Evolutionary conservation across 2,329 filamentous ascomycete genomes (phyloP).

Genomic region (Fonsecaea nubica): DNA sequence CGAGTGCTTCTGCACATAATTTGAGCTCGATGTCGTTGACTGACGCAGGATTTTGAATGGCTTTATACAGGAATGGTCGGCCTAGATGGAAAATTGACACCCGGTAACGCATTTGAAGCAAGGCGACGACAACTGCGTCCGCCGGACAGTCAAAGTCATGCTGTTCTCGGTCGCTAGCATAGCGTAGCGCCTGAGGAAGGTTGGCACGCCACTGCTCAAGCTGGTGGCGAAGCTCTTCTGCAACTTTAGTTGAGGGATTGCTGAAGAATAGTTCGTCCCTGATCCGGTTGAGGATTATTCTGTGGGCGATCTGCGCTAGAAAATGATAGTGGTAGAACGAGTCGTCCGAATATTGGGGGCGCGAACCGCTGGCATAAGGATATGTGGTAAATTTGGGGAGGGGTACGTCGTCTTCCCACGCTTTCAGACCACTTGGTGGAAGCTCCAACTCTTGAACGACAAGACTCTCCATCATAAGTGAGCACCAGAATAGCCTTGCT

Average conservation of each 20-base stretch:
- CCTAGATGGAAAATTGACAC: slow-evolving; percentile 35
- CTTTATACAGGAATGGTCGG: slow-evolving; percentile 43
- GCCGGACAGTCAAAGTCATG: slow-evolving; percentile 23
- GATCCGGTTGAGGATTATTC: slow-evolving; percentile 61
- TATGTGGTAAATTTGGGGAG: slow-evolving; percentile 61
- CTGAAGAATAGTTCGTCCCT: slow-evolving; percentile 56
- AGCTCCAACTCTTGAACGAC: slow-evolving; percentile 62
- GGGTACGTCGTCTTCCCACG: slow-evolving; percentile 60
- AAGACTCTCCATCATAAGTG: slow-evolving; percentile 63
- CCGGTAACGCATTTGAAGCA: slow-evolving; percentile 33
- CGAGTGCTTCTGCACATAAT: slow-evolving; percentile 48
- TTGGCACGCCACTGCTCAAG: slow-evolving; percentile 63
- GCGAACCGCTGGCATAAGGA: slow-evolving; percentile 46
- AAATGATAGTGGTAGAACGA: slow-evolving; percentile 65
- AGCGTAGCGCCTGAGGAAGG: slow-evolving; percentile 57
- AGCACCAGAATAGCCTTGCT: slow-evolving; percentile 62
- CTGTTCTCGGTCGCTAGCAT: slow-evolving; percentile 47
- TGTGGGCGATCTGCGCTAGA: slow-evolving; percentile 62
- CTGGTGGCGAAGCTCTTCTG: slow-evolving; percentile 61
- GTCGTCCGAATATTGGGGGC: slow-evolving; percentile 55
- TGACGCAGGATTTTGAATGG: slow-evolving; percentile 47
- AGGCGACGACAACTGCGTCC: slow-evolving; percentile 31
- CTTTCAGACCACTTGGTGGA: slow-evolving; percentile 58
- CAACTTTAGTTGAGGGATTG: slow-evolving; percentile 54
- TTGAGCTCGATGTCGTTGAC: slow-evolving; percentile 50